Percentiles rank a stretch among this genome's conserved stretches.
These are phyloP conservation scores for Skeletonema grethae DNA, from an alignment of 108 stramenopile genomes.

Conservation along the genomic window DNA sequence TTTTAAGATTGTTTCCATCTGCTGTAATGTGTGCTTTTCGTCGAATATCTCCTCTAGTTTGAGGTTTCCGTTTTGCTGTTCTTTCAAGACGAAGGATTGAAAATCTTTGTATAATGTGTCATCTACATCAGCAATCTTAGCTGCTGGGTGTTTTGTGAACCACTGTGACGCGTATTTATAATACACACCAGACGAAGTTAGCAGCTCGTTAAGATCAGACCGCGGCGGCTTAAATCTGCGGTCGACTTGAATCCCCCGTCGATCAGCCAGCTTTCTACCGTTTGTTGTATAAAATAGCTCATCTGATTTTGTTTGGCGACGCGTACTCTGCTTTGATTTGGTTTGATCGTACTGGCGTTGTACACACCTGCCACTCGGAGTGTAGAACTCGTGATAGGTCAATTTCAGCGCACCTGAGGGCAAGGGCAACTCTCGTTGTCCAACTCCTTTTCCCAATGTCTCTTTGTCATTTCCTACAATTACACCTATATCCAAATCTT, in stretches of 20 bases:
- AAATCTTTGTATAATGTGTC: not conserved
- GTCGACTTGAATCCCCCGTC: not conserved
- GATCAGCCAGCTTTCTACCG: not conserved
- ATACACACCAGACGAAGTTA: not conserved
- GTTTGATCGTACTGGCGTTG: not conserved
- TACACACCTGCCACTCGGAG: not conserved
- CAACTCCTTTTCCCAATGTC: not conserved
- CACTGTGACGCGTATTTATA: not conserved
- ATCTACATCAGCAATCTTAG: not conserved
- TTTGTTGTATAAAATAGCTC: slow-evolving; percentile 1
- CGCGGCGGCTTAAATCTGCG: not conserved
- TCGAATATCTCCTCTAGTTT: not conserved
- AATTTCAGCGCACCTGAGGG: not conserved
- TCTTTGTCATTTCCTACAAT: not conserved
- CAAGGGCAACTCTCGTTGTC: not conserved
- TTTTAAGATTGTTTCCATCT: not conserved
- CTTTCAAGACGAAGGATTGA: not conserved
- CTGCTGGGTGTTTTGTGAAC: not conserved
- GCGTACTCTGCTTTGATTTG: not conserved
- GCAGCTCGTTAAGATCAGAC: not conserved
- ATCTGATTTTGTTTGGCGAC: not conserved
- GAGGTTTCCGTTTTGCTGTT: not conserved
- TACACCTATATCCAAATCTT: not conserved
- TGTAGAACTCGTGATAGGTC: slow-evolving; percentile 1
- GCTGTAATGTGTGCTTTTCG: not conserved